Evolutionary conservation across 805 yeast genomes (phyloP), one percentile per base, ranked within the genome.

Genomic region (Metschnikowia colocasiae): DNA sequence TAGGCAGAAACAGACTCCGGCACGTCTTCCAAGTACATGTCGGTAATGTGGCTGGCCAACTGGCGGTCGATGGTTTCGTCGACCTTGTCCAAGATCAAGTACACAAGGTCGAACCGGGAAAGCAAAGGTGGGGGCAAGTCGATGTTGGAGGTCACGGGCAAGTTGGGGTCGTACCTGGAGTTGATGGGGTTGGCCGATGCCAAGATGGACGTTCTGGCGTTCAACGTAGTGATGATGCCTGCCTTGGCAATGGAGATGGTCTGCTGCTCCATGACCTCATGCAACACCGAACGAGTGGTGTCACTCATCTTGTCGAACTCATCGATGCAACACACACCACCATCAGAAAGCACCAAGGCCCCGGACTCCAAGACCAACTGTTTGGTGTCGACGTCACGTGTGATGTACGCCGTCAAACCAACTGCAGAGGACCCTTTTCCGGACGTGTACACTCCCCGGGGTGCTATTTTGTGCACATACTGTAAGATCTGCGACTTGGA

Each of bases 351-450:
- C 12, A 94, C 98, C 53, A 94, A 75, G 0, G 99, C 99, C 64
- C 99, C 99, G 59, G 90, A 80, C 64, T 94, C 99, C 45, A 94
- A 75, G 3, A 94, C 99, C 42, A 92, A 69, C 65, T 94, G 99
- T 59, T 82, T 87, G 0, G 98, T 89, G 59, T 94, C 98, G 23
- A 87, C 78, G 64, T 94, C 99, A 60, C 97, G 77, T 7, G 99
- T 91, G 47, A 94, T 85, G 64, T 94, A 94, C 0, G 99, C 99
- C 0, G 99, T 94, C 60, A 94, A 75, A 75, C 99, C 99, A 42
- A 94, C 99, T 0, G 99, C 99, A 27, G 99, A 94, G 1, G 97
- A 90, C 43, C 99, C 99, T 61, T 94, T 94, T 67, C 99, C 99
- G 0, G 97, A 91, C 3, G 99, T 94, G 67, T 91, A 94, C 33